A percentile compares a stretch with the other conserved stretches of the same genome.
Evolutionary conservation across 2,329 filamentous ascomycete species (phyloP).

Genomic region (Calonectria hongkongensis): DNA sequence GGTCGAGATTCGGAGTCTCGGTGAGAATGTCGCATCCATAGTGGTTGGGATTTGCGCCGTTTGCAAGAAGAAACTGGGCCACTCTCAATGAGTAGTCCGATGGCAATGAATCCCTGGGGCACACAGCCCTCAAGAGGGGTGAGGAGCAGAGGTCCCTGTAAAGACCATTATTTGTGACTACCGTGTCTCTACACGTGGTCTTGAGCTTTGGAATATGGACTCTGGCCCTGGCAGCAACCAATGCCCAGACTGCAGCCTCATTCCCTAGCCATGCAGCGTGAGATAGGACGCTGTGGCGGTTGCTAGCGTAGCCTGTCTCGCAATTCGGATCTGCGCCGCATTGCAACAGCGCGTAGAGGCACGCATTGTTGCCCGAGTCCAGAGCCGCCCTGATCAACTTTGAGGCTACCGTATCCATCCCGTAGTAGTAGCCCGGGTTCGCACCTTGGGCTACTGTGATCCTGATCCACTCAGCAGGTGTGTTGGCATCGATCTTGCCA

Average conservation of each 20-base stretch:
- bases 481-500: not conserved
- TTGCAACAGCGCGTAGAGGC: not conserved
- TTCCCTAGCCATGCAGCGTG: not conserved
- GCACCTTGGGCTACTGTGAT: not conserved
- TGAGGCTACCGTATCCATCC: too few relatives aligned
- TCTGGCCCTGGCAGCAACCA: not conserved
- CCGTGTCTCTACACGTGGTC: too few relatives aligned
- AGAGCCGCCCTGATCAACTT: not conserved
- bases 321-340: slow-evolving; percentile 1
- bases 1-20: too few relatives aligned
- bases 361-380: not conserved
- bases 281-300: not conserved
- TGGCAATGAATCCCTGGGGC: not conserved
- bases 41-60: not conserved
- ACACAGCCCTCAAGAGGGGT: not conserved
- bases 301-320: not conserved
- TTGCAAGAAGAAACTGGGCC: not conserved
- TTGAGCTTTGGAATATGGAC: not conserved
- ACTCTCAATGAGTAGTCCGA: not conserved
- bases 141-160: not conserved
- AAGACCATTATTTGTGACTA: too few relatives aligned
- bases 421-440: not conserved
- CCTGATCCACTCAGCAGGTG: not conserved
- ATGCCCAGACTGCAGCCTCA: not conserved
- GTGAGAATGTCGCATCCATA: too few relatives aligned